These are phyloP conservation scores for Trichoderma arundinaceum DNA, from an alignment of 2,329 filamentous ascomycete genomes.

Conservation along the genomic window DNA sequence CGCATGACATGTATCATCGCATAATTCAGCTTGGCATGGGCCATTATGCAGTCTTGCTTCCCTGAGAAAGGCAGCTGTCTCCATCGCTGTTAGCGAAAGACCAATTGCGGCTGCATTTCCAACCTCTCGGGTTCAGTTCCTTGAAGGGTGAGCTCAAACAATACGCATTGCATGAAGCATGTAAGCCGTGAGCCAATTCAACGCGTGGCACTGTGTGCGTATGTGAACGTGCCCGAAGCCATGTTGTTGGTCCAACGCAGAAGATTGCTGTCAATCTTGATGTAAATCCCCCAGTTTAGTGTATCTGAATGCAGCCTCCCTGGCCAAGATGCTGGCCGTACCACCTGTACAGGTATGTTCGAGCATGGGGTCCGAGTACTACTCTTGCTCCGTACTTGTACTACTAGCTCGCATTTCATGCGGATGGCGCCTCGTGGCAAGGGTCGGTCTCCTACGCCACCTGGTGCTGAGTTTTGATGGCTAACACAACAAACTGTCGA, in stretches of 20 bases:
- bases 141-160: conserved; percentile 3
- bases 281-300: conserved; percentile 8
- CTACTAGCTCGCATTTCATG: background rate
- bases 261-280: conserved; percentile 24
- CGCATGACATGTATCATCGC: conserved; percentile 6
- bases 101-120: conserved; percentile 15
- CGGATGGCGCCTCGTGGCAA: conserved; percentile 25
- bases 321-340: conserved; percentile 9
- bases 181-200: conserved; percentile 17
- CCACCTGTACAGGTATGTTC: background rate
- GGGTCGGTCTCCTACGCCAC: conserved; percentile 10
- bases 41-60: conserved; percentile 7
- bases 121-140: conserved; percentile 17
- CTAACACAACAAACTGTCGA: background rate
- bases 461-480: conserved; percentile 18
- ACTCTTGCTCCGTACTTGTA: background rate
- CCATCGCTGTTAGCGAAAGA: background rate
- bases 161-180: conserved; percentile 10
- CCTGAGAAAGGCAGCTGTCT: background rate
- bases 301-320: conserved; percentile 26
- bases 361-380: conserved; percentile 6
- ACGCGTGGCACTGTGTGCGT: conserved; percentile 21
- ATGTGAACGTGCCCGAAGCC: conserved; percentile 17
- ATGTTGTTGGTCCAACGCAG: conserved; percentile 23
- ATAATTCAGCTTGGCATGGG: conserved; percentile 1